A percentile compares a stretch with the other conserved stretches of the same genome.
These are phyloP conservation scores for Saitozyma podzolica DNA, from an alignment of 768 basidiomycete genomes.

Conservation along the genomic window DNA sequence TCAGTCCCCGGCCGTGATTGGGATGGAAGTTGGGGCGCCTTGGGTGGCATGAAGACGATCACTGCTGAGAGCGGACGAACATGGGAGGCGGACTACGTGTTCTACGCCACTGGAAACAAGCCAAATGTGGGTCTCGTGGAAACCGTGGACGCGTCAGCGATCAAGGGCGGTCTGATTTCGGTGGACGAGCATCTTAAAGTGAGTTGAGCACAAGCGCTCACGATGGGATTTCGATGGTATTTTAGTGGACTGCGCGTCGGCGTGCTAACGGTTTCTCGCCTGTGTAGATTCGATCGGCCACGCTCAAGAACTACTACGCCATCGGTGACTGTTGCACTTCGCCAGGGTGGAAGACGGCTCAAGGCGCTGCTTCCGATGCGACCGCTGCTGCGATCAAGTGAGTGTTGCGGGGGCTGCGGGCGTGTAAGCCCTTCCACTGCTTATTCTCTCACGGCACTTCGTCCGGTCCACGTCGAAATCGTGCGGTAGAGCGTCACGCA, in stretches of 20 bases:
- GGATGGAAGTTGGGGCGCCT: slow-evolving; percentile 34
- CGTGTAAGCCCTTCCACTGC: neutral
- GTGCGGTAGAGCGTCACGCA: too few species aligned
- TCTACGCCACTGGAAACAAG: slow-evolving; percentile 42
- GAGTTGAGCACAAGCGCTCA: slow-evolving; percentile 1
- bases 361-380: slow-evolving; percentile 22
- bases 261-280: slow-evolving; percentile 1
- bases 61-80: slow-evolving; percentile 32
- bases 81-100: slow-evolving; percentile 43
- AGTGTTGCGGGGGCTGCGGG: neutral
- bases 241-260: too few species aligned
- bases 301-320: slow-evolving; percentile 33
- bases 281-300: neutral
- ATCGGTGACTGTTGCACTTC: slow-evolving; percentile 42
- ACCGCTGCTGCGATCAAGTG: slow-evolving; percentile 23
- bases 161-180: slow-evolving; percentile 27
- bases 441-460: too few species aligned
- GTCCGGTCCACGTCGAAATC: too few species aligned
- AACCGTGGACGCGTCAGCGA: slow-evolving; percentile 30
- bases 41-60: slow-evolving; percentile 23
- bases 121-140: slow-evolving; percentile 31
- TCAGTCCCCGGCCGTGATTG: slow-evolving; percentile 17
- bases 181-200: slow-evolving; percentile 45
- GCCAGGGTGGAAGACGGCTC: slow-evolving; percentile 39
- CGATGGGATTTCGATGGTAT: neutral